Base-by-base conservation (phyloP, 2,329 filamentous ascomycete genomes). In the Chlorencoelia australis region DNA sequence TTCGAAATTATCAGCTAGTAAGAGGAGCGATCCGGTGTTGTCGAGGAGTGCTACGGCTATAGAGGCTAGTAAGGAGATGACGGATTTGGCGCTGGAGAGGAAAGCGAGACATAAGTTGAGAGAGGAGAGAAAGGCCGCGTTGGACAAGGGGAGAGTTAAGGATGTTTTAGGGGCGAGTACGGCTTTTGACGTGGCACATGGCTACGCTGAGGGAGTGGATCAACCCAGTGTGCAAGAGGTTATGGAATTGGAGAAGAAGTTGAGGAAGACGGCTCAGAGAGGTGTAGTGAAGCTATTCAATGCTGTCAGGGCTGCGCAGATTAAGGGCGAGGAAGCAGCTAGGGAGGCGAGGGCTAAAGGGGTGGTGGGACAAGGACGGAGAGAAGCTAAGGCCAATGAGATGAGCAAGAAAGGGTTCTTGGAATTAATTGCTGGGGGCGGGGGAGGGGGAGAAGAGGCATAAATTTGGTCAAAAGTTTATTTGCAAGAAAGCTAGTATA, bases 271-370 rank as follows among this genome's bases (percentile, higher is more conserved):
- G 32, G 88, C 88, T 29, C 86, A 95, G 62, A 73, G 86, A 37
- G 89, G 89, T 73, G 91, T 98, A 26, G 81, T 96, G 16, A 93
- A 89, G 67, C 68, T 98, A 40, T 98, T 98, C 64, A 95, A 96
- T 59, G 91, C 91, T 0, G 87, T 98, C 20, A 71, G 89, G 29
- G 85, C 85, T 15, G 88, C 91, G 10, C 91, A 98, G 62, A 82
- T 95, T 39, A 84, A 88, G 60, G 88, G 82, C 2, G 74, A 80
- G 41, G 79, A 89, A 60, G 82, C 86, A 4, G 79, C 82, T 55
- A 75, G 68, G 58, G 73, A 75, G 47, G 71, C 76, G 32, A 73
- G 74, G 59, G 76, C 75, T 48, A 73, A 79, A 42, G 83, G 86
- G 3, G 67, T 93, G 0, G 72, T 94, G 20, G 89, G 89, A 2